phyloP scores from a whole-genome alignment of 345 rosid genomes.

The Brassica cretica region DNA sequence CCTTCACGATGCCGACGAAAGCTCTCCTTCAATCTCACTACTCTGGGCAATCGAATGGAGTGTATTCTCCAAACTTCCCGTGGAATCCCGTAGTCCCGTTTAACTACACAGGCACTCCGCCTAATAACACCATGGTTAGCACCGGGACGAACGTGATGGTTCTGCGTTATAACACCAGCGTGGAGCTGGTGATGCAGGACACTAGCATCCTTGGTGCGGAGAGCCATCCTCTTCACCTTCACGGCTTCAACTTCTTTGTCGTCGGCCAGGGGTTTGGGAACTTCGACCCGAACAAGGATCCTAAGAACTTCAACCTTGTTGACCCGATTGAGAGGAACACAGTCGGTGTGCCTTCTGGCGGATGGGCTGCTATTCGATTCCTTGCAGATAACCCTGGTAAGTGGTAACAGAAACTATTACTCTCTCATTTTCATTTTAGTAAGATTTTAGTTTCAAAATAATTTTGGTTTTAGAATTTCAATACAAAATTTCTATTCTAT shows the following conservation, averaged over 20 bases:
- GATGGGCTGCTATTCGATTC: constrained; percentile 1
- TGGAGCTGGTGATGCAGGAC: background rate
- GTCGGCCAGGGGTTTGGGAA: background rate
- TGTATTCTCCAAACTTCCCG: constrained; percentile 47
- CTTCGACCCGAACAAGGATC: background rate
- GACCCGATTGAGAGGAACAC: background rate
- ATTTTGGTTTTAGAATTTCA: too few species aligned
- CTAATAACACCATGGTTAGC: background rate
- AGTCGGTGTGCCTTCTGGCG: background rate
- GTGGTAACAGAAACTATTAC: background rate
- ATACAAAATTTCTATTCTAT: too few species aligned
- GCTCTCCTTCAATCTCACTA: constrained; percentile 69
- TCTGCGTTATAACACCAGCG: background rate
- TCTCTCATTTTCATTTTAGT: too few species aligned
- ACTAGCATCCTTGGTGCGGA: background rate
- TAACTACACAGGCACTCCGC: background rate
- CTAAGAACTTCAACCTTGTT: background rate
- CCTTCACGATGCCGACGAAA: constrained; percentile 60
- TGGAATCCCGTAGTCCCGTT: background rate
- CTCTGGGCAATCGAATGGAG: constrained; percentile 49
- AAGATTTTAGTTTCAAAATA: too few species aligned
- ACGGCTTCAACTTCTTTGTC: background rate
- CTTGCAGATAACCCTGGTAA: background rate
- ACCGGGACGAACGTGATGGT: background rate
- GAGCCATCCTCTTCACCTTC: background rate